Percentiles rank a stretch among this genome's conserved stretches.
These are phyloP conservation scores for Diaporthe citrichinensis DNA, from an alignment of 2,329 filamentous ascomycete genomes.

Conservation along the genomic window DNA sequence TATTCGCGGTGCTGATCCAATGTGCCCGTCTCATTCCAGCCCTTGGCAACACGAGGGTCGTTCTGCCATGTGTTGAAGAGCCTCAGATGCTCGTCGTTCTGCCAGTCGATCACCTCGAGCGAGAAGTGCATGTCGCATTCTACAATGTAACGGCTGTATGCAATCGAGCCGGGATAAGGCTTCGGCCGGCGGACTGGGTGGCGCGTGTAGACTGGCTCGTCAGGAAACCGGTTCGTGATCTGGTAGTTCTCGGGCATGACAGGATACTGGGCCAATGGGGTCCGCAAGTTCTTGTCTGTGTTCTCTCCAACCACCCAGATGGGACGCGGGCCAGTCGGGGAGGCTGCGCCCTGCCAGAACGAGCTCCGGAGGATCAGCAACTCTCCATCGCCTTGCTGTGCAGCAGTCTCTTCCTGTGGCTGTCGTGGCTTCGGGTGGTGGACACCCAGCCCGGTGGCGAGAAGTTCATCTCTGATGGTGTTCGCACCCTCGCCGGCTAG, in stretches of 20 bases:
- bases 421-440: conserved; percentile 55
- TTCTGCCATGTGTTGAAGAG: conserved; percentile 85
- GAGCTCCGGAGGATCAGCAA: conserved; percentile 64
- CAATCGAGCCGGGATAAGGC: conserved; percentile 75
- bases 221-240: conserved; percentile 62
- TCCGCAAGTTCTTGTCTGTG: conserved; percentile 50
- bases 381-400: conserved; percentile 46
- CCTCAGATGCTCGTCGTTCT: conserved; percentile 72
- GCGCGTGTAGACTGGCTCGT: conserved; percentile 55
- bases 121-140: conserved; percentile 81
- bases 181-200: conserved; percentile 80
- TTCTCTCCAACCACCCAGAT: conserved; percentile 54
- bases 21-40: conserved; percentile 84
- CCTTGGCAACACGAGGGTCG: conserved; percentile 80
- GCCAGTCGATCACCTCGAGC: conserved; percentile 77
- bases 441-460: conserved; percentile 30
- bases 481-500: conserved; percentile 54
- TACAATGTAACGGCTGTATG: conserved; percentile 83
- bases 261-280: conserved; percentile 52
- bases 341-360: conserved; percentile 44
- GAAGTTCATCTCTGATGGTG: conserved; percentile 47
- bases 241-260: conserved; percentile 57
- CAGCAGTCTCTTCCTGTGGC: conserved; percentile 42
- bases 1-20: conserved; percentile 80
- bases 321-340: conserved; percentile 54